phyloP scores from a whole-genome alignment of 768 basidiomycete genomes.

The Obba rivulosa region DNA sequence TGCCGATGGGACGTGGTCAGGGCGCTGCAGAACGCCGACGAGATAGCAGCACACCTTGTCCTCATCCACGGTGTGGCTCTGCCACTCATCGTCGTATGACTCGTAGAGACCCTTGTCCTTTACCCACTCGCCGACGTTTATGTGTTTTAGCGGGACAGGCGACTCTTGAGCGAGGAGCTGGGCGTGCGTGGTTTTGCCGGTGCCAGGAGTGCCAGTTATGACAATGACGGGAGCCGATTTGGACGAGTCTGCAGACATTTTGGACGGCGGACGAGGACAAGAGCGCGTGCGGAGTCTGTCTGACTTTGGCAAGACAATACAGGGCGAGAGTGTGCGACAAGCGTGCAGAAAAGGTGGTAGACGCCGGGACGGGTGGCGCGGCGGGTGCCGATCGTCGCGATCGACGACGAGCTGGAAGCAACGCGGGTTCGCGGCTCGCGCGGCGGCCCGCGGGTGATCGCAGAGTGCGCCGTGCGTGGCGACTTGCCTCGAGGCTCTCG shows the following conservation, averaged over 20 bases:
- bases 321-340: background rate
- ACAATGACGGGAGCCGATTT: constrained; percentile 56
- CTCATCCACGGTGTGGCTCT: constrained; percentile 90
- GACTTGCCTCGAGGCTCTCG: too few species aligned
- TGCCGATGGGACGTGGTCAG: background rate
- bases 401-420: too few species aligned
- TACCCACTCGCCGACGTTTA: constrained; percentile 89
- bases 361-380: background rate
- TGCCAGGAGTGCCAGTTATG: constrained; percentile 91
- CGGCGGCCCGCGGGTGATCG: too few species aligned
- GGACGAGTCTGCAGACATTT: constrained; percentile 1
- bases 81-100: constrained; percentile 92
- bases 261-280: background rate
- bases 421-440: too few species aligned
- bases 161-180: constrained; percentile 74
- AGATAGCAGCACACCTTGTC: constrained; percentile 64
- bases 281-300: background rate
- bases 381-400: background rate
- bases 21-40: background rate
- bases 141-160: constrained; percentile 62
- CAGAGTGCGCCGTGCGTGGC: too few species aligned
- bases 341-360: background rate
- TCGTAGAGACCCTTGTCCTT: constrained; percentile 80
- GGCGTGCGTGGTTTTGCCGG: constrained; percentile 93
- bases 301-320: too few species aligned